Evolutionary conservation across 2,329 filamentous ascomycete genomes (phyloP).

Genomic region (Botrytis paeoniae): DNA sequence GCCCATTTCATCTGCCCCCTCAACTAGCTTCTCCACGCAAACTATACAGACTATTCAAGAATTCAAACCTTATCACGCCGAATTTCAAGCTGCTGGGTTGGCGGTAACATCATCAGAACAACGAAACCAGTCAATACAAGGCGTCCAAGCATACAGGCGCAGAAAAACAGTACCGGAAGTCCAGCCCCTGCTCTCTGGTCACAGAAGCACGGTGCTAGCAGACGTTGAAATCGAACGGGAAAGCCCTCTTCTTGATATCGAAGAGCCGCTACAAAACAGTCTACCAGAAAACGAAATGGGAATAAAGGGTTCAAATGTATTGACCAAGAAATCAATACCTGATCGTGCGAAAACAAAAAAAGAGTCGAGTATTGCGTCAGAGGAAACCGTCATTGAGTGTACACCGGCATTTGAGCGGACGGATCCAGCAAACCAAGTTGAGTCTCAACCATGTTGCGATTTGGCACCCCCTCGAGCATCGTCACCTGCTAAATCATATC

Average conservation of each 20-base stretch:
- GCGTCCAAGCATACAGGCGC: background rate
- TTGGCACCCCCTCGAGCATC: background rate
- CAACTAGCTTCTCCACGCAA: constrained; percentile 42
- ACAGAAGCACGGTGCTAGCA: background rate
- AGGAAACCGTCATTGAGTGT: constrained; percentile 30
- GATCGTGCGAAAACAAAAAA: background rate
- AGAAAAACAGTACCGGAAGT: constrained; percentile 18
- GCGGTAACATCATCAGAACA: constrained; percentile 55
- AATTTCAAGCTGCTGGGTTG: constrained; percentile 54
- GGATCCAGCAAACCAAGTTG: background rate
- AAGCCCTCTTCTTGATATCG: background rate
- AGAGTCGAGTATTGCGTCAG: constrained; percentile 24
- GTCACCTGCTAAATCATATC: background rate
- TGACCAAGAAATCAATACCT: constrained; percentile 7
- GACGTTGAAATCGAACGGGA: background rate
- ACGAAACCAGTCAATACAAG: constrained; percentile 12
- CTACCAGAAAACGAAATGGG: constrained; percentile 26
- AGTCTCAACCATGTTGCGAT: background rate
- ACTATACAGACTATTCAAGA: constrained; percentile 54
- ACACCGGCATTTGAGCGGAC: constrained; percentile 26
- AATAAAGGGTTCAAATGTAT: constrained; percentile 14
- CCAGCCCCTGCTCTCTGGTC: background rate
- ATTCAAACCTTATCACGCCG: constrained; percentile 51
- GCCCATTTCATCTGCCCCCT: constrained; percentile 29
- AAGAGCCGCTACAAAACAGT: constrained; percentile 20